Evolutionary conservation across 441 rosid species (phyloP).

Genomic region (Erodium texanum): DNA sequence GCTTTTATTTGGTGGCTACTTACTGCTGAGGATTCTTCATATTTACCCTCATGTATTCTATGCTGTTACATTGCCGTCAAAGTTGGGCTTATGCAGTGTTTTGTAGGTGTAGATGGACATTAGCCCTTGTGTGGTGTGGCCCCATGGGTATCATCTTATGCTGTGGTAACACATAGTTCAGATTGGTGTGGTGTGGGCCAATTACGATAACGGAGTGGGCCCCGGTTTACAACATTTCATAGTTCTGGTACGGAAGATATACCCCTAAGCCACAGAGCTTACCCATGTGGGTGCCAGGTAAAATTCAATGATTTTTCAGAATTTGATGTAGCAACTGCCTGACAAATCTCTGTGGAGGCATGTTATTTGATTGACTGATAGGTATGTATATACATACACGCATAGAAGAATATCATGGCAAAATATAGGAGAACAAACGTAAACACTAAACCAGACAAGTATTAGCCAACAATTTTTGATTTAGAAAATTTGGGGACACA

Average conservation of each 20-base stretch:
- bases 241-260: conserved; percentile 3
- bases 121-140: not conserved
- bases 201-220: not conserved
- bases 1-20: conserved; percentile 10
- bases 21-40: not conserved
- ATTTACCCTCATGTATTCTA: not conserved
- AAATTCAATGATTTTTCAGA: conserved; percentile 5
- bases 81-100: not conserved
- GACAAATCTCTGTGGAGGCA: not conserved
- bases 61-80: conserved; percentile 1
- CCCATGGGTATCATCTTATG: not conserved
- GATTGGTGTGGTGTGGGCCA: not conserved
- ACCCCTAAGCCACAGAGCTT: not conserved
- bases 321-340: not conserved
- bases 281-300: conserved; percentile 4
- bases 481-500: not conserved
- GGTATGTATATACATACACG: not conserved
- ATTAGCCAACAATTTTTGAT: not conserved
- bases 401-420: not conserved
- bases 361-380: conserved; percentile 2
- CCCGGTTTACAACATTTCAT: not conserved
- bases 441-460: conserved; percentile 4
- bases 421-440: not conserved
- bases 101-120: conserved; percentile 6
- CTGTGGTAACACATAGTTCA: not conserved